phyloP scores from a whole-genome alignment of 2,329 filamentous ascomycete genomes.

The Fusarium circinatum region DNA sequence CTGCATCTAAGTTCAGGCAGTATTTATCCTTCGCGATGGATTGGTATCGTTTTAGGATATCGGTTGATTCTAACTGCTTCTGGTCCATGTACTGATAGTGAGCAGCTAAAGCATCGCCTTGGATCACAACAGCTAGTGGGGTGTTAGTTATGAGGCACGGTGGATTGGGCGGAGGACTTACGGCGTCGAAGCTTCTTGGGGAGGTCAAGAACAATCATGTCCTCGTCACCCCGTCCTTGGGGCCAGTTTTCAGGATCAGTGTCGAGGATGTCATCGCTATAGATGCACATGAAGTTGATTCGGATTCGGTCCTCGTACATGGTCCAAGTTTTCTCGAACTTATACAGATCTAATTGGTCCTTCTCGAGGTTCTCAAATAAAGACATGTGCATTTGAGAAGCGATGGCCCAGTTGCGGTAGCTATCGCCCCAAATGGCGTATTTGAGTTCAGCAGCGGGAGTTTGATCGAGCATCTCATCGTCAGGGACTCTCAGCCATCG shows the following conservation, averaged over 20 bases:
- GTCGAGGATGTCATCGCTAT: slow-evolving; percentile 28
- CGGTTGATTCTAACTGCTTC: neutral
- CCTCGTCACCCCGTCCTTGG: neutral
- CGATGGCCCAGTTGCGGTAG: slow-evolving; percentile 32
- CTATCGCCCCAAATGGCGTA: slow-evolving; percentile 30
- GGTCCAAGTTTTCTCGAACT: slow-evolving; percentile 25
- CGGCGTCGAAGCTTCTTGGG: slow-evolving; percentile 24
- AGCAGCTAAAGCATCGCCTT: slow-evolving; percentile 23
- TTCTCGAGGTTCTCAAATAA: slow-evolving; percentile 35
- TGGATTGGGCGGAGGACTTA: neutral
- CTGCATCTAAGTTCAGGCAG: neutral
- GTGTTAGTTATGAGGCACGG: neutral
- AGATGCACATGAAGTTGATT: slow-evolving; percentile 37
- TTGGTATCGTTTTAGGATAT: slow-evolving; percentile 25
- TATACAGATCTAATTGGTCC: slow-evolving; percentile 28
- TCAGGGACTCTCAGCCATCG: slow-evolving; percentile 29
- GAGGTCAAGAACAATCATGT: slow-evolving; percentile 26
- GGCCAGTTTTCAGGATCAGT: slow-evolving; percentile 17
- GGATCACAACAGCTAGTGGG: slow-evolving; percentile 22
- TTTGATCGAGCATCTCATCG: slow-evolving; percentile 16
- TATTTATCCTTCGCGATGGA: slow-evolving; percentile 25
- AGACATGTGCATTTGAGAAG: slow-evolving; percentile 34
- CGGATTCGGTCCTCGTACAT: slow-evolving; percentile 32
- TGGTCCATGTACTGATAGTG: slow-evolving; percentile 35
- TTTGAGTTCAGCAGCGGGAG: slow-evolving; percentile 19